Evolutionary conservation across 2,329 filamentous ascomycete genomes (phyloP), one percentile per base, ranked within the genome.

Genomic region (Ilyonectria sp.): DNA sequence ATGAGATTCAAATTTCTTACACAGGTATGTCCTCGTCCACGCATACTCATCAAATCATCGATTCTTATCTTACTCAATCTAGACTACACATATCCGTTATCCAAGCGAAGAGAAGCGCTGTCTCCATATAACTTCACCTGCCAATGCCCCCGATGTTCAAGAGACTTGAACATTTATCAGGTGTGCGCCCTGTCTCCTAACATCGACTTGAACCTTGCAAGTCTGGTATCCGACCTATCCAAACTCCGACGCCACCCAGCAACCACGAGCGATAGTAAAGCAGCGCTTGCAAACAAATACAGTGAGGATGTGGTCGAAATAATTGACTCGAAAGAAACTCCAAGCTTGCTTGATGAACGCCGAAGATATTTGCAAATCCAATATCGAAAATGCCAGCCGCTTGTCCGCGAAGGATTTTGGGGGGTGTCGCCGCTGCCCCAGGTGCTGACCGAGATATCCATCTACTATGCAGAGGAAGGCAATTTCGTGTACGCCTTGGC

Each of bases 1-100:
- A 90, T 29, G 87, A 91, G 78, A 84, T 91, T 60, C 84, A 86
- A 64, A 89, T 91, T 37, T 90, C 88, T 1, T 91, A 91, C 70
- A 87, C 89, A 40, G 88, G 89, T 86, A 78, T 66, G 82, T 75
- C 21, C 15, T 29, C 35, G 65, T 21, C 29, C n/a, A 6, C 19
- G n/a, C n/a, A 47, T 13, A 23, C 2, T 9, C 35, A 10, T n/a
- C 33, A 31, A 15, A 26, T 21, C 35, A 55, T 46, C n/a, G 19
- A 8, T 15, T 8, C 37, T 33, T n/a, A 54, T 33, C 23, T 54
- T 63, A 19, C 70, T 50, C 26, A 6, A 43, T 43, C 21, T 47
- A 89, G 87, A 89, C 64, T 83, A 82, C 68, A 86, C 83, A 3
- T 78, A 82, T 52, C 85, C 86, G 6, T 80, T 82, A 29, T 67